Base-by-base conservation (phyloP, 495 filamentous ascomycete genomes). In the Aspergillus hancockii region DNA sequence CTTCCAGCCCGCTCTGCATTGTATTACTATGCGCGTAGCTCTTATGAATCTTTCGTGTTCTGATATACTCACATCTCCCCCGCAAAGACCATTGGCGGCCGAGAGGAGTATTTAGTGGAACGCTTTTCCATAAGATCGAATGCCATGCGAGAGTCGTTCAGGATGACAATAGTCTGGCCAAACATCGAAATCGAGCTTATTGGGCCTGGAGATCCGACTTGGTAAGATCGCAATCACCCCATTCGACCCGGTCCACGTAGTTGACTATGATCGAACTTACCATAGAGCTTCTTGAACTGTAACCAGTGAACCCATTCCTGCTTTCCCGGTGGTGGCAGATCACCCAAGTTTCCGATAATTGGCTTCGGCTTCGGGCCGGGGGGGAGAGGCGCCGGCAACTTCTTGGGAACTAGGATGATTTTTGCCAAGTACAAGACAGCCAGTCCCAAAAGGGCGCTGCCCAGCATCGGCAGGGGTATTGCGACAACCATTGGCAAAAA, bases 141-240 rank as follows among this genome's bases (percentile, higher is more conserved):
- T 0, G 77, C 78, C 2, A 78, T 13, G 10, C 67, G 50, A 12
- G 63, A 56, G 38, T 83, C 77, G 55, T 83, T 76, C 43, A 84
- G 52, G 54, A 84, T 75, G 19, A 84, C 62, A 8, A 83, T 70
- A 0, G 73, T 75, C 56, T 77, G 71, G 10, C 79, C 80, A 23
- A 82, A 51, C 7, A 81, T 66, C 3, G 71, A 80, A 2, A 85
- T 54, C 16, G 80, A 84, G 63, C 79, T 84, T n/a, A 85, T 75
- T 0, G 80, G 78, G 8, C 82, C 69, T 73, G 19, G 18, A 16
- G 36, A 54, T 30, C 13, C 6, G 14, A 10, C 2, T 19, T 21
- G 4, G 41, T 45, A 3, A 18, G 41, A 10, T 21, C 19, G 34
- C 34, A 9, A 36, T 45, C 6, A n/a, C 2, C 7, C 41, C 16